Conservation (phyloP, 2,329 filamentous ascomycete genomes). For the Claviceps humidiphila region DNA sequence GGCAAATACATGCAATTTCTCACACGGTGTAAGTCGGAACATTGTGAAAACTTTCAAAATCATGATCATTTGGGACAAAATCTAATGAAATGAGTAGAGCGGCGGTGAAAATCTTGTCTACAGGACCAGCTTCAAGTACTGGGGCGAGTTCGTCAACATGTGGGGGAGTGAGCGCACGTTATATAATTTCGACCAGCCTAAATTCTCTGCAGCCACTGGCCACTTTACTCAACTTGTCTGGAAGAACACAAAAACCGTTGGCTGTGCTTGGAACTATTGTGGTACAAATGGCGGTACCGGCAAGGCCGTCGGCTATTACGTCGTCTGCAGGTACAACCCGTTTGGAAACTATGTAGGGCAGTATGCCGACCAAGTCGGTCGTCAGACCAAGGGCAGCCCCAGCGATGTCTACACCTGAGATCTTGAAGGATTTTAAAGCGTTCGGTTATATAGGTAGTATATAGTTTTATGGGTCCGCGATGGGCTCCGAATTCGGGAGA, state of each 20-base stretch:
- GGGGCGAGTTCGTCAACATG: background rate
- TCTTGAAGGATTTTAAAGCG: no score
- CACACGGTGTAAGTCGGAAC: background rate
- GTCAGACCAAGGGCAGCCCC: background rate
- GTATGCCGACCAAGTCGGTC: background rate
- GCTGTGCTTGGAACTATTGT: background rate
- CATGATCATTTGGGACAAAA: no score
- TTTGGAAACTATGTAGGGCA: background rate
- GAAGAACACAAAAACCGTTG: background rate
- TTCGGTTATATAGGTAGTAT: no score
- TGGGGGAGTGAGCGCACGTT: background rate
- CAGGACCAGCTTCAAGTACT: background rate
- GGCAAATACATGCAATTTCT: conserved; percentile 1
- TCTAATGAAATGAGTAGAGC: background rate
- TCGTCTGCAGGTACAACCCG: conserved; percentile 1
- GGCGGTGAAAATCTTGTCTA: conserved; percentile 2
- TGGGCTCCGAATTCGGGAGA: no score
- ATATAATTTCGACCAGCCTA: conserved; percentile 1
- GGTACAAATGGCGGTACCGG: background rate
- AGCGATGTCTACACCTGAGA: background rate
- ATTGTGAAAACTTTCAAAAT: no score
- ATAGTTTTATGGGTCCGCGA: no score
- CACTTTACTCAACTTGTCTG: conserved; percentile 1
- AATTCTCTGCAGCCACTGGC: background rate
- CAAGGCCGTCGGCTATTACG: background rate